Conservation (phyloP, 257 asterid species). For the Dorcoceras hygrometricum region DNA sequence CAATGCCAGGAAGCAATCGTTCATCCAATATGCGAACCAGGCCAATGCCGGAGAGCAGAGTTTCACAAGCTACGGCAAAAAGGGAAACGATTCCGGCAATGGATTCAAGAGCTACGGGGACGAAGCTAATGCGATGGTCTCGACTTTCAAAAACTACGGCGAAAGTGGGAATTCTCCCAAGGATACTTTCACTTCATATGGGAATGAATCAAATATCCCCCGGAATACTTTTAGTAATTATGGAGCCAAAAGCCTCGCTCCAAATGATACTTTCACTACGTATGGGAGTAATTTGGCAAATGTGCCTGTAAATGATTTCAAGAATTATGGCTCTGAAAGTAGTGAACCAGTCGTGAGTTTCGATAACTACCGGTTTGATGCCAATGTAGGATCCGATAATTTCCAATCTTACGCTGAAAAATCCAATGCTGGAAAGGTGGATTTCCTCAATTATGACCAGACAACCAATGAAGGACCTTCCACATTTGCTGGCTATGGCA, state of each 20-base stretch:
- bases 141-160: constrained; percentile 58
- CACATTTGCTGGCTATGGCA: constrained; percentile 48
- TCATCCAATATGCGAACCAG: constrained; percentile 29
- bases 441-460: constrained; percentile 52
- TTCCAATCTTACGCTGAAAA: constrained; percentile 52
- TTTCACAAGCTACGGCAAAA: constrained; percentile 61
- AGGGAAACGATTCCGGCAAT: constrained; percentile 51
- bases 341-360: constrained; percentile 49
- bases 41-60: constrained; percentile 53
- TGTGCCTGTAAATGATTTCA: constrained; percentile 48
- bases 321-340: constrained; percentile 46
- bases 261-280: constrained; percentile 43
- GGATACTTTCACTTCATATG: constrained; percentile 57
- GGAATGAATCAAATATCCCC: constrained; percentile 44
- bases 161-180: constrained; percentile 39
- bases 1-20: constrained; percentile 44
- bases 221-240: constrained; percentile 47
- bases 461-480: constrained; percentile 49
- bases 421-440: constrained; percentile 44
- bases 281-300: constrained; percentile 56
- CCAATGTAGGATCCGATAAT: constrained; percentile 62
- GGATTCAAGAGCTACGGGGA: constrained; percentile 50
- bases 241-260: constrained; percentile 32
- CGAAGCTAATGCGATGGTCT: constrained; percentile 47
- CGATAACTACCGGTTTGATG: constrained; percentile 44